Evolutionary conservation across 2,329 filamentous ascomycete species (phyloP), one percentile per base, ranked within the genome.

Genomic region (Fusarium pseudoanthophilum): DNA sequence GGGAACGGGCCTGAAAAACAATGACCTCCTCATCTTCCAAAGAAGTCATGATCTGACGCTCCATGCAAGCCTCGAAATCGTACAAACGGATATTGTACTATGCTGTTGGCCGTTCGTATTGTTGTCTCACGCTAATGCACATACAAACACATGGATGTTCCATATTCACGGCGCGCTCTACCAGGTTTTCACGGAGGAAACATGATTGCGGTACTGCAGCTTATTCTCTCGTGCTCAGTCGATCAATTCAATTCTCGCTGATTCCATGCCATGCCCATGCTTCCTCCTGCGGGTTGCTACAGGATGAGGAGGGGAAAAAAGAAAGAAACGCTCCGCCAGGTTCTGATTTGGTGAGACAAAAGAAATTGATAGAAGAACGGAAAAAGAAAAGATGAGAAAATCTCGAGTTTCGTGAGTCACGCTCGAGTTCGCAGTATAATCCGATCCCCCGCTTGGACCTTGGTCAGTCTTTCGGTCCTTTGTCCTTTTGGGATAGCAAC

Each of bases 61-160:
- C 20, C 11, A n/a, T 26, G 37, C 24, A 26, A n/a, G 40, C 37
- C 43, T 67, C 56, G 49, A 39, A 48, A 48, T 58, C 30, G 28
- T 49, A 42, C 30, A 53, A 42, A 69, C 36, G 20, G 43, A 37
- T 30, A 39, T 40, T 39, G 18, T 42, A 28, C n/a, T 32, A n/a
- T 48, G 36, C 37, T 28, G 32, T 45, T 51, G 30, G 32, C 42
- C n/a, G 26, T 21, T 39, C 26, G 37, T 21, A 11, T 21, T 53
- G 42, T 36, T 45, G 52, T 64, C 52, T 57, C 45, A 37, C 52
- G 39, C 45, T 69, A 65, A 69, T 65, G 59, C 67, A 69, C 34
- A 21, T 9, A 28, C 24, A 55, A 21, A 36, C 30, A 58, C 59
- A 58, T 51, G 48, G 30, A 53, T 48, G 26, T n/a, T 28, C 30